Base-by-base conservation (phyloP, 805 yeast species). In the Candida gorgasii region DNA sequence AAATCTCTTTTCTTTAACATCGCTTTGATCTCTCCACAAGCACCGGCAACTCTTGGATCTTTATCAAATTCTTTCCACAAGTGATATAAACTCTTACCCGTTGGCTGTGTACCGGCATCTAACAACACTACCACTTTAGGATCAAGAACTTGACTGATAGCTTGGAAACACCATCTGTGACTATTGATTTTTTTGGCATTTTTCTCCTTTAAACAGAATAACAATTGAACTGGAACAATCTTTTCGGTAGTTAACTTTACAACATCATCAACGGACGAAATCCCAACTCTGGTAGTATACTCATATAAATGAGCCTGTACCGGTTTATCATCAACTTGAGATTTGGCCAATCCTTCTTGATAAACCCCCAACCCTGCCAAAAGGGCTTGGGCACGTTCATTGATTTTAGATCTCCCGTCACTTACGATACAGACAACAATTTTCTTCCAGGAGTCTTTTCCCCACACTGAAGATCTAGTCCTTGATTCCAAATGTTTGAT, bases 11-110 rank as follows among this genome's bases (percentile, higher is more conserved):
- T 65, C 28, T 69, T 69, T 58, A 80, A 63, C 57, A 77, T 70
- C 2, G 84, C 84, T 44, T 78, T 80, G 53, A 80, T 80, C 52
- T 80, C 86, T n/a, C 86, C 86, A 63, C 85, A 80, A 4, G 86
- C 85, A 18, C 86, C 86, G 4, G 86, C 86, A 19, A 81, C 81
- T 44, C 72, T 72, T 8, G 73, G 71, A 53, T 81, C 78, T 44
- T 69, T 64, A 57, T 79, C 78, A 48, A 80, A 81, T 38, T 79
- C 83, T 49, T 78, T 76, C 86, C 86, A 80, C 40, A 80, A 66
- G 47, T 79, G 73, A 45, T 76, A 73, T 43, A 80, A 63, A 4
- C 86, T 72, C 49, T 76, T 76, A 17, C 75, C 72, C 1, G 77
- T 67, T 2, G 86, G 86, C 52, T 77, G 78, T 12, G 86, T 80